A percentile compares a stretch with the other conserved stretches of the same genome.
Evolutionary conservation across 2,329 filamentous ascomycete genomes (phyloP).

Genomic region (Fusarium anthophilum): DNA sequence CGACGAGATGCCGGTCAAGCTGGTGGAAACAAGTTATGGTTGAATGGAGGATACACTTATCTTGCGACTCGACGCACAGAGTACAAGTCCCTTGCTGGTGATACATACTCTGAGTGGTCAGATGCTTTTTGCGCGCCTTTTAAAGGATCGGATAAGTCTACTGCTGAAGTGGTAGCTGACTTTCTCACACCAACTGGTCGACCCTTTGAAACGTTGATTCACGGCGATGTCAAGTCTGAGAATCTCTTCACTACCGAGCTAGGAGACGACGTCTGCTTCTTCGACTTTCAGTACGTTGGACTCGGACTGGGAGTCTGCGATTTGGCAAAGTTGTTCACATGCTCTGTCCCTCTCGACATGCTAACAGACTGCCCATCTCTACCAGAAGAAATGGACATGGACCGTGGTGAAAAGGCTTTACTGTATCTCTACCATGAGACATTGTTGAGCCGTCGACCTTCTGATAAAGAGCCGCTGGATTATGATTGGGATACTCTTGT

Average conservation of each 20-base stretch:
- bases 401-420: slow-evolving; percentile 59
- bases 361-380: slow-evolving; percentile 50
- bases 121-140: slow-evolving; percentile 54
- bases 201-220: slow-evolving; percentile 65
- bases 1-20: slow-evolving; percentile 34
- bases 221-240: slow-evolving; percentile 76
- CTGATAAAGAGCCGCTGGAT: neutral
- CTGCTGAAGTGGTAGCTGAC: slow-evolving; percentile 63
- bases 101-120: slow-evolving; percentile 65
- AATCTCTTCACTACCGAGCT: slow-evolving; percentile 67
- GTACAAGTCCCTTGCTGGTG: slow-evolving; percentile 57
- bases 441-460: slow-evolving; percentile 42
- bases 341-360: slow-evolving; percentile 67
- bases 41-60: slow-evolving; percentile 76
- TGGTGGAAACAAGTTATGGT: slow-evolving; percentile 57
- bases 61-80: slow-evolving; percentile 70
- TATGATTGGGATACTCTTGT: slow-evolving; percentile 66
- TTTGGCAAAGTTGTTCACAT: slow-evolving; percentile 73
- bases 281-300: slow-evolving; percentile 76
- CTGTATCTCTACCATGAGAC: slow-evolving; percentile 58
- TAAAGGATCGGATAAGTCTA: slow-evolving; percentile 42
- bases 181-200: slow-evolving; percentile 59
- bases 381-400: slow-evolving; percentile 57
- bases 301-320: slow-evolving; percentile 72
- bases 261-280: slow-evolving; percentile 67